phyloP scores from a whole-genome alignment of 805 yeast genomes.

The Yueomyces sinensis region DNA sequence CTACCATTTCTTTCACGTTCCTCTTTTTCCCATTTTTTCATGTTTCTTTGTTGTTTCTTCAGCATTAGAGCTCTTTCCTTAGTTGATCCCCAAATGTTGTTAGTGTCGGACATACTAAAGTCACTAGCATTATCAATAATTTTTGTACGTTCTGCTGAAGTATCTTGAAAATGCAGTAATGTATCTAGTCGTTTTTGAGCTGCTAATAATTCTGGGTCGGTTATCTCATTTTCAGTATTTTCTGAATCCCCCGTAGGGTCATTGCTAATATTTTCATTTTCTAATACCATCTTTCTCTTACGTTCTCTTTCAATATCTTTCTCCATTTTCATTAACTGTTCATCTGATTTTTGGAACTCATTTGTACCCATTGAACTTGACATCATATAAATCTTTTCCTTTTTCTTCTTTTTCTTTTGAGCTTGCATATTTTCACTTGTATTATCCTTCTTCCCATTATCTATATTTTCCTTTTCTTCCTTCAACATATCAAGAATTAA shows the following conservation, averaged over 20 bases:
- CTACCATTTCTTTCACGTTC: slow-evolving; percentile 54
- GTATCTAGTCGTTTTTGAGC: slow-evolving; percentile 70
- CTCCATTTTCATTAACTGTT: slow-evolving; percentile 47
- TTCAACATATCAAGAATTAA: slow-evolving; percentile 42
- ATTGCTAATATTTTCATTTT: slow-evolving; percentile 14
- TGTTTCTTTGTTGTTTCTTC: slow-evolving; percentile 69
- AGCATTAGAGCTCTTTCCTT: slow-evolving; percentile 78
- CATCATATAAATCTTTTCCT: slow-evolving; percentile 33
- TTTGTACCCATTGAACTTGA: slow-evolving; percentile 51
- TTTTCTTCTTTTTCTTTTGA: slow-evolving; percentile 19
- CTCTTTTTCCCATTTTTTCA: slow-evolving; percentile 47
- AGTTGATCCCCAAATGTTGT: slow-evolving; percentile 69
- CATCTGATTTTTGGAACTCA: slow-evolving; percentile 56
- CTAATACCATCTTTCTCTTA: slow-evolving; percentile 22
- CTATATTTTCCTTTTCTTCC: slow-evolving; percentile 37
- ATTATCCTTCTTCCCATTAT: slow-evolving; percentile 10
- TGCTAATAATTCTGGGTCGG: slow-evolving; percentile 39
- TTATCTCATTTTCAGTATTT: slow-evolving; percentile 27
- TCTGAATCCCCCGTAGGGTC: slow-evolving; percentile 21
- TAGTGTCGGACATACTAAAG: slow-evolving; percentile 37
- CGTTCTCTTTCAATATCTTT: slow-evolving; percentile 28
- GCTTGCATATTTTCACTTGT: slow-evolving; percentile 7
- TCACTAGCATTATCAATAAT: slow-evolving; percentile 92
- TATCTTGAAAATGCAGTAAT: slow-evolving; percentile 66
- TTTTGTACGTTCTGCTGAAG: slow-evolving; percentile 80